Conservation (phyloP, 306 rosid genomes). For the Vigna trinervia region DNA sequence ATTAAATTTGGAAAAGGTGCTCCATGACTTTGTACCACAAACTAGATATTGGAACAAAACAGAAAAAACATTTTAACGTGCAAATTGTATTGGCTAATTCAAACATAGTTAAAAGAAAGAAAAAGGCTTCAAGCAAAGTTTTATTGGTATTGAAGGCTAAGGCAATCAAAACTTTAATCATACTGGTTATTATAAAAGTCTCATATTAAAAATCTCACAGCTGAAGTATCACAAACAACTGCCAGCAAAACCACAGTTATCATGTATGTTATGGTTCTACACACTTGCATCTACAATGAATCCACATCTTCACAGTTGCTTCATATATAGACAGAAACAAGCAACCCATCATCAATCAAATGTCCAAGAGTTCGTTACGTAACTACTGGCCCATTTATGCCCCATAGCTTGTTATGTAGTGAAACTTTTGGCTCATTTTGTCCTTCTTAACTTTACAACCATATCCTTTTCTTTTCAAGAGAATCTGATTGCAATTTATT, state of each 20-base stretch:
- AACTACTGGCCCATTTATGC: too few relatives aligned
- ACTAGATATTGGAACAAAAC: constrained; percentile 23
- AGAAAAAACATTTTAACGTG: constrained; percentile 2
- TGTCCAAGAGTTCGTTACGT: neutral
- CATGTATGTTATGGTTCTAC: neutral
- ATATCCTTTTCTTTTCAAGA: neutral
- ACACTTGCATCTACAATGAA: neutral
- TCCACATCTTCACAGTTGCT: neutral
- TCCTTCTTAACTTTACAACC: neutral
- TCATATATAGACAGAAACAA: neutral
- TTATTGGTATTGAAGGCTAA: neutral
- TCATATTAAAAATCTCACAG: neutral
- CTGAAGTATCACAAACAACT: neutral
- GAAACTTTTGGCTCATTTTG: neutral
- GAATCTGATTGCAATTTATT: neutral
- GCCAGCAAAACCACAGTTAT: neutral
- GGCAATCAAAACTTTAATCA: neutral
- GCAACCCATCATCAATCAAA: constrained; percentile 10
- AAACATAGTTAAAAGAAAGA: constrained; percentile 8
- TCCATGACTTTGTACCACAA: constrained; percentile 5
- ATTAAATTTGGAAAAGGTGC: neutral
- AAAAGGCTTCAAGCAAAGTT: constrained; percentile 4
- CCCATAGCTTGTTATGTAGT: constrained; percentile 2
- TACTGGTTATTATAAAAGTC: neutral
- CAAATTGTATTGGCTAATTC: neutral